A percentile compares a stretch with the other conserved stretches of the same genome.
Evolutionary conservation across 176 grass and related monocot genomes (phyloP).

Genomic region (Eleusine coracana): DNA sequence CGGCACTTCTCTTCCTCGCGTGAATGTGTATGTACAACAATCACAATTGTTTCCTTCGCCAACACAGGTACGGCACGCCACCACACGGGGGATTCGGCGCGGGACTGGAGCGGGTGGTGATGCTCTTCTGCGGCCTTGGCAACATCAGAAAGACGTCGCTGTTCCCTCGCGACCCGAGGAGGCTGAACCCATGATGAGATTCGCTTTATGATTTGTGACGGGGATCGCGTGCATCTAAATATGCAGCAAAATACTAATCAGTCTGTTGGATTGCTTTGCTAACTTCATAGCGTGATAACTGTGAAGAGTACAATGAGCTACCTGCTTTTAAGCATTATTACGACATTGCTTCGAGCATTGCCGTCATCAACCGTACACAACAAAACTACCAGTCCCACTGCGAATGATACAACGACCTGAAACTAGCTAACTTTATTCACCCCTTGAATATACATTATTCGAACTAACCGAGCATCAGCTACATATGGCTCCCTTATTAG

Average conservation of each 20-base stretch:
- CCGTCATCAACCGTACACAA: neutral
- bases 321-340: neutral
- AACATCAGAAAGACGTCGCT: slow-evolving; percentile 72
- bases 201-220: neutral
- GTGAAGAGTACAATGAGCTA: too few relatives aligned
- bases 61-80: slow-evolving; percentile 54
- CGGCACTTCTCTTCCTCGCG: neutral
- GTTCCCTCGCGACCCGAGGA: slow-evolving; percentile 70
- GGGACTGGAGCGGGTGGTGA: slow-evolving; percentile 73
- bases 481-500: slow-evolving; percentile 3
- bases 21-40: neutral
- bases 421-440: slow-evolving; percentile 23
- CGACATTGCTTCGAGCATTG: neutral
- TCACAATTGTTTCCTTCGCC: neutral
- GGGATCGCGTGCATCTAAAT: neutral
- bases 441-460: neutral
- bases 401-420: neutral
- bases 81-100: slow-evolving; percentile 78
- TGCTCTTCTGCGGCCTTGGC: slow-evolving; percentile 74
- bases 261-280: neutral
- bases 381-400: neutral
- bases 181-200: slow-evolving; percentile 48
- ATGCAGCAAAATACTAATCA: neutral
- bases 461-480: neutral
- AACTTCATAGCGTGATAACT: neutral